These are phyloP conservation scores for Neospermospora avenae DNA, from an alignment of 2,329 filamentous ascomycete genomes.

Conservation along the genomic window DNA sequence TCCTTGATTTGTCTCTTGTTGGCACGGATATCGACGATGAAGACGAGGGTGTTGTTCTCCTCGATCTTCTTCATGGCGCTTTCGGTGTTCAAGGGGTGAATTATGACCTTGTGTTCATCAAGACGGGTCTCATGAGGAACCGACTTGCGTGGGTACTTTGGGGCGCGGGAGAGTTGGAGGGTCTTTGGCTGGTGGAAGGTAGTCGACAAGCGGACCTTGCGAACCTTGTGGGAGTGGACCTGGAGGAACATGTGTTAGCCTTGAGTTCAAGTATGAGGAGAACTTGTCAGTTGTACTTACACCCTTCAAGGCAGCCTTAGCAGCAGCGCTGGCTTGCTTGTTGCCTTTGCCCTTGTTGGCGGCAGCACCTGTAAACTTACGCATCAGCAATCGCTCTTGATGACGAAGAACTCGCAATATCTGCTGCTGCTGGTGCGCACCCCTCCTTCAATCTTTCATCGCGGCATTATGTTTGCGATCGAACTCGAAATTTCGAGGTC, in stretches of 20 bases:
- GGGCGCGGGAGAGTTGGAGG: constrained; percentile 80
- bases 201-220: constrained; percentile 88
- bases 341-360: constrained; percentile 55
- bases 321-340: constrained; percentile 90
- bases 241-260: constrained; percentile 38
- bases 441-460: constrained; percentile 16
- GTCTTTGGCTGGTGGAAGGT: constrained; percentile 99
- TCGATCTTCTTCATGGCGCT: constrained; percentile 99
- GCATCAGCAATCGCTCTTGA: constrained; percentile 71
- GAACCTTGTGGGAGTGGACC: constrained; percentile 78
- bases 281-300: constrained; percentile 59
- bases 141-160: constrained; percentile 97
- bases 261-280: constrained; percentile 41
- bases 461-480: constrained; percentile 15
- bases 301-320: constrained; percentile 94
- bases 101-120: constrained; percentile 95
- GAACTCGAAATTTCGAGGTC: constrained; percentile 13
- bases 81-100: constrained; percentile 99
- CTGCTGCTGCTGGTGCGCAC: constrained; percentile 60
- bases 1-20: constrained; percentile 99
- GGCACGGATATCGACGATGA: constrained; percentile 94
- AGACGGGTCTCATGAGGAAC: constrained; percentile 86
- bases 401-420: constrained; percentile 64
- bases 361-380: constrained; percentile 52
- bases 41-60: constrained; percentile 99